phyloP scores from a whole-genome alignment of 169 alveolate species.

The Cryptosporidium andersoni region DNA sequence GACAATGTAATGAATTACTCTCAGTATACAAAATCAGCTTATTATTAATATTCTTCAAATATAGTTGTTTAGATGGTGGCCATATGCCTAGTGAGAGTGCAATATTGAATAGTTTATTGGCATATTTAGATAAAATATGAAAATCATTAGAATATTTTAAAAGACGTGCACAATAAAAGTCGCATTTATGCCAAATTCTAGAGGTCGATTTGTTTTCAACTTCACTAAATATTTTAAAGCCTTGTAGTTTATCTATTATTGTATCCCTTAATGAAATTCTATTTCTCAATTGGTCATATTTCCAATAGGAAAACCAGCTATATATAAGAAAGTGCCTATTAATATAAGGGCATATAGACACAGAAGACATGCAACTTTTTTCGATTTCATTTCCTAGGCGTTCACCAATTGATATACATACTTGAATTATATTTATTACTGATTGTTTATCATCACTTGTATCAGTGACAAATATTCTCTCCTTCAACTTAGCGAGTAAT shows the following conservation, averaged over 20 bases:
- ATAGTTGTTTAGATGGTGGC: slow-evolving; percentile 19
- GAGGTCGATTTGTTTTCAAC: not conserved
- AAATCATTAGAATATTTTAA: slow-evolving; percentile 53
- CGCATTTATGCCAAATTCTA: slow-evolving; percentile 13
- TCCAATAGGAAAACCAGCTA: slow-evolving; percentile 65
- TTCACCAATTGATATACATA: slow-evolving; percentile 62
- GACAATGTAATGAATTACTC: not conserved
- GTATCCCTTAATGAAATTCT: slow-evolving; percentile 3
- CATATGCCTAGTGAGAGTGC: slow-evolving; percentile 39
- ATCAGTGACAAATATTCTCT: not conserved
- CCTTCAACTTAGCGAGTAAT: slow-evolving; percentile 25
- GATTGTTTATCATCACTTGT: not conserved
- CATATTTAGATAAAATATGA: slow-evolving; percentile 53
- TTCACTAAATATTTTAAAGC: not conserved
- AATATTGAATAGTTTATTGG: slow-evolving; percentile 31
- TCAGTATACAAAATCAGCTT: not conserved
- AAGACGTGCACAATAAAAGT: slow-evolving; percentile 32
- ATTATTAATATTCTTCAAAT: not conserved
- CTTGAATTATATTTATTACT: slow-evolving; percentile 26
- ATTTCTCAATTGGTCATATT: slow-evolving; percentile 21
- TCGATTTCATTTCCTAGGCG: slow-evolving; percentile 27
- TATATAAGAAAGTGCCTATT: slow-evolving; percentile 20
- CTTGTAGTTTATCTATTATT: not conserved
- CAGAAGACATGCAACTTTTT: slow-evolving; percentile 17
- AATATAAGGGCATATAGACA: slow-evolving; percentile 6